Evolutionary conservation across 768 basidiomycete species (phyloP).

Genomic region (Podaxis sp.): DNA sequence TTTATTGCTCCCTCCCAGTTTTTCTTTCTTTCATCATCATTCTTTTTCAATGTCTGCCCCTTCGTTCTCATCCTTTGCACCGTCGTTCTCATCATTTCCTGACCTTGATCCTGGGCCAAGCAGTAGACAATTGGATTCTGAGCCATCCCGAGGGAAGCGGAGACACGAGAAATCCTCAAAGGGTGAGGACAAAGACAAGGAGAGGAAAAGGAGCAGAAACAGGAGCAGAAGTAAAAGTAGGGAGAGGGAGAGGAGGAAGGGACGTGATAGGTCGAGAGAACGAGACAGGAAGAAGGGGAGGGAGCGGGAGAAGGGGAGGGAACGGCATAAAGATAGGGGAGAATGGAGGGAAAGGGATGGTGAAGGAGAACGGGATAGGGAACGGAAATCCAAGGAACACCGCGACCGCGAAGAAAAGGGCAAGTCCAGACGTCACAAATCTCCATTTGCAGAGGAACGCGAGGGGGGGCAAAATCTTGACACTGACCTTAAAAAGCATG

Average conservation of each 20-base stretch:
- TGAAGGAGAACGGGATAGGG: constrained; percentile 18
- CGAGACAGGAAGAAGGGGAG: constrained; percentile 20
- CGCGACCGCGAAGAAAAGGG: constrained; percentile 26
- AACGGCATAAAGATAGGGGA: constrained; percentile 17
- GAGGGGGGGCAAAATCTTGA: neutral
- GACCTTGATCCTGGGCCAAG: constrained; percentile 42
- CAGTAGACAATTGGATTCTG: constrained; percentile 9
- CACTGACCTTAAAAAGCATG: constrained; percentile 6
- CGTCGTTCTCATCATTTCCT: constrained; percentile 71
- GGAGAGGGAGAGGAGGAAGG: constrained; percentile 20
- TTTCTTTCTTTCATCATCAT: neutral
- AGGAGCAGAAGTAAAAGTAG: constrained; percentile 16
- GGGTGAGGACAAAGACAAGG: constrained; percentile 7
- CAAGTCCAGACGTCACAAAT: constrained; percentile 24
- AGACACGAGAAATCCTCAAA: constrained; percentile 11
- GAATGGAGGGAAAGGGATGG: constrained; percentile 19
- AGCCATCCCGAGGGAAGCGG: constrained; percentile 8
- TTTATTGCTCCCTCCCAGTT: neutral
- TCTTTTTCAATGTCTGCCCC: constrained; percentile 43
- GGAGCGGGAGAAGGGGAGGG: constrained; percentile 17
- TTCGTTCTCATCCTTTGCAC: constrained; percentile 63
- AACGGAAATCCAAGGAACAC: constrained; percentile 23
- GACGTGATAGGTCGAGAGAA: constrained; percentile 7
- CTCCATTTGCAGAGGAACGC: constrained; percentile 28
- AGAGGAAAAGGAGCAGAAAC: constrained; percentile 19